A percentile compares a stretch with the other conserved stretches of the same genome.
Evolutionary conservation across 1,284 basidiomycete genomes (phyloP).

Genomic region (Vanrija sp.): DNA sequence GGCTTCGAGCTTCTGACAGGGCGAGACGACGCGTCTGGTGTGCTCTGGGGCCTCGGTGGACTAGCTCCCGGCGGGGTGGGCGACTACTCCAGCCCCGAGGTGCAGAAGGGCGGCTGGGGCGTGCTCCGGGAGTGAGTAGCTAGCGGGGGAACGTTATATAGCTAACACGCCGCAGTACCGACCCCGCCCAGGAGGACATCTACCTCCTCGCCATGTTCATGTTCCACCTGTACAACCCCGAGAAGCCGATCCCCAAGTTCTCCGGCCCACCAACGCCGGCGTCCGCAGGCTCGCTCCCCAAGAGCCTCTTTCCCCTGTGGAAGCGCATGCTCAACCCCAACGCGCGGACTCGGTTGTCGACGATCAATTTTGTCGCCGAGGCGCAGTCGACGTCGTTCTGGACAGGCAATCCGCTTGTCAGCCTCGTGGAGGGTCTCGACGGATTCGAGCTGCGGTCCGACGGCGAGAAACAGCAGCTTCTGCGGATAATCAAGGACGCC

Average conservation of each 20-base stretch:
- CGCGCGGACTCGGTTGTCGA: constrained; percentile 69
- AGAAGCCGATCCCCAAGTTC: constrained; percentile 61
- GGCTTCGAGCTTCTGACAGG: constrained; percentile 83
- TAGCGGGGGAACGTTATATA: too few species aligned
- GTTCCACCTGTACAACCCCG: constrained; percentile 79
- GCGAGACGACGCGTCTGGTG: constrained; percentile 42
- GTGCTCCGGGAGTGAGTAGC: constrained; percentile 68
- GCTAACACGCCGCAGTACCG: constrained; percentile 55
- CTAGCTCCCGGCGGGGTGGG: constrained; percentile 59
- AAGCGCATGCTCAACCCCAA: constrained; percentile 87
- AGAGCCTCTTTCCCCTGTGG: constrained; percentile 70
- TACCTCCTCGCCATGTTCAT: constrained; percentile 83
- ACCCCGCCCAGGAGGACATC: constrained; percentile 69
- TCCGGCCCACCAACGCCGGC: constrained; percentile 66
- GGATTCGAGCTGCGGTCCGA: constrained; percentile 81
- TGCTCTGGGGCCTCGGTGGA: constrained; percentile 64
- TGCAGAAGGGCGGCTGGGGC: constrained; percentile 84
- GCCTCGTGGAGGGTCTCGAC: constrained; percentile 79
- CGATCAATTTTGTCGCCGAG: constrained; percentile 76
- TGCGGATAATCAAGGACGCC: constrained; percentile 77
- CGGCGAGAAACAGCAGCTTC: constrained; percentile 69
- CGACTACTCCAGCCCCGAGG: constrained; percentile 72
- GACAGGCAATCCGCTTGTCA: constrained; percentile 73
- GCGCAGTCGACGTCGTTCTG: constrained; percentile 73
- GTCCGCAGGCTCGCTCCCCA: constrained; percentile 74